Evolutionary conservation across 805 yeast genomes (phyloP), one percentile per base, ranked within the genome.

Genomic region (Saturnispora quitensis): DNA sequence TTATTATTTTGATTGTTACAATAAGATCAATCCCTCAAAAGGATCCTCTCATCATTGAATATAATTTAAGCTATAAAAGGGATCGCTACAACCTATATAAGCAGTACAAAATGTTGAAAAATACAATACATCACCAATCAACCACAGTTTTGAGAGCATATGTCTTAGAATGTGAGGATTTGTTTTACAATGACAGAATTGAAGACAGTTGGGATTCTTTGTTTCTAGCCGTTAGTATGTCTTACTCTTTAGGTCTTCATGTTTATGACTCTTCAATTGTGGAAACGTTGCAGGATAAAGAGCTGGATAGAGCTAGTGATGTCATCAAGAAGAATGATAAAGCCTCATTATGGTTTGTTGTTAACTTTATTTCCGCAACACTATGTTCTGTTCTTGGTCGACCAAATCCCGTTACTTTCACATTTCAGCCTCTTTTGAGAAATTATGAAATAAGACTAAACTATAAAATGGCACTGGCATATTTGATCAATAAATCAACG

Each of bases 171-270:
- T 73, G 78, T 24, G 81, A 76, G 57, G 76, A 74, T 68, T 68
- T 73, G 48, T 76, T 75, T 54, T 70, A 68, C 48, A 73, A 74
- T 55, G 76, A 73, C 51, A 70, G 71, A 46, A 75, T 74, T 55
- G 82, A 77, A 57, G 74, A 74, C 53, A 67, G 76, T 50, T 77
- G 82, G 82, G 70, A 73, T 22, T 68, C 73, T 65, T 63, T 77
- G 64, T 77, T 76, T 55, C 76, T 72, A 54, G 62, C 73, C 22
- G 76, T 77, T 42, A 68, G 79, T 17, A 70, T 73, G 20, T 77
- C 80, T 1, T 77, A 73, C 58, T 69, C 80, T 0, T 67, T 77
- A 50, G 82, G 81, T 0, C 60, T 77, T 18, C 81, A 77, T 60
- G 80, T 77, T 27, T 61, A 67, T 55, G 68, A 65, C 57, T 55